These are phyloP conservation scores for Paramecium octaurelia DNA, from an alignment of 73 alveolate genomes.

Conservation along the genomic window DNA sequence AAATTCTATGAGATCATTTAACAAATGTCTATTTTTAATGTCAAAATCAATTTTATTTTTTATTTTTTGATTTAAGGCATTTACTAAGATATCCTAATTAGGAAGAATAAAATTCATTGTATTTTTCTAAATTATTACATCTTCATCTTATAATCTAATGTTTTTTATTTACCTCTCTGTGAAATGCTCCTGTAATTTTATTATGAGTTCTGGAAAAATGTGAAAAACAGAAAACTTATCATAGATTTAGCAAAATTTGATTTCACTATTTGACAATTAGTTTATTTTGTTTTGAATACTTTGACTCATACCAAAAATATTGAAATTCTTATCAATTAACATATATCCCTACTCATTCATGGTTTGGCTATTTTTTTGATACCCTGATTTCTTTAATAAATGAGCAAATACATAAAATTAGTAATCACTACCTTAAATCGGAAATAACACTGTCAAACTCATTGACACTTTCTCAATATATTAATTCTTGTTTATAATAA, in stretches of 20 bases:
- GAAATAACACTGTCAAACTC: not conserved
- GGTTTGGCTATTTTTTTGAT: not conserved
- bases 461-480: not conserved
- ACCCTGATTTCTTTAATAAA: not conserved
- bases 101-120: not conserved
- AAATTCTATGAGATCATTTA: not conserved
- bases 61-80: not conserved
- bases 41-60: not conserved
- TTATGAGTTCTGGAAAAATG: not conserved
- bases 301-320: not conserved
- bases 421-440: not conserved
- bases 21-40: not conserved
- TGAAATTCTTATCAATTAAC: not conserved
- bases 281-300: not conserved
- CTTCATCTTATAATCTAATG: not conserved
- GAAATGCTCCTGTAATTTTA: not conserved
- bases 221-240: not conserved
- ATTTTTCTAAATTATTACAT: not conserved
- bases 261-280: not conserved
- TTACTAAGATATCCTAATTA: not conserved
- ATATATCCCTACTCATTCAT: not conserved
- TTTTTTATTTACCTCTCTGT: not conserved
- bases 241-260: not conserved
- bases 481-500: not conserved
- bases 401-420: not conserved